These are phyloP conservation scores for Metarhizium album DNA, from an alignment of 2,329 filamentous ascomycete genomes.

Conservation along the genomic window DNA sequence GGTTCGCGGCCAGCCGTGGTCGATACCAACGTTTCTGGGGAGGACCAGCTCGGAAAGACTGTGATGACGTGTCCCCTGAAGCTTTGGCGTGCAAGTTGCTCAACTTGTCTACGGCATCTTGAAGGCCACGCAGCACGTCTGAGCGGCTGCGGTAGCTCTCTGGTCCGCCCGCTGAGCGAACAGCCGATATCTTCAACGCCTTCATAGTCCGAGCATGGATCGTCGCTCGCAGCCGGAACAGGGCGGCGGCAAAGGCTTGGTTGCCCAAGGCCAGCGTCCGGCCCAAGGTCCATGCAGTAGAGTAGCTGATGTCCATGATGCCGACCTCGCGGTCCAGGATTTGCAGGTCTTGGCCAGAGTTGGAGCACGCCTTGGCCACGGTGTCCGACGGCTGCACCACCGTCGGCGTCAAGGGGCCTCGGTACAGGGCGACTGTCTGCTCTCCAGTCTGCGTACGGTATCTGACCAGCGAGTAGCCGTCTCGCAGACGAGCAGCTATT, in stretches of 20 bases:
- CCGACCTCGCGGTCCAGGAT: conserved; percentile 27
- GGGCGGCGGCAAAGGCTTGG: conserved; percentile 17
- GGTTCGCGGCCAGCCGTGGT: not conserved
- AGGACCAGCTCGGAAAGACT: not conserved
- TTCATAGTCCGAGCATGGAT: not conserved
- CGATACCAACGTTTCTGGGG: not conserved
- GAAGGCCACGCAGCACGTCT: not conserved
- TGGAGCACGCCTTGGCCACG: conserved; percentile 7
- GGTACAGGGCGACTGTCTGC: conserved; percentile 22
- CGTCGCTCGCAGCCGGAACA: not conserved
- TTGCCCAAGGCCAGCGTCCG: conserved; percentile 26
- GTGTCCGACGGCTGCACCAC: conserved; percentile 6
- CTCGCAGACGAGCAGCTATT: conserved; percentile 11
- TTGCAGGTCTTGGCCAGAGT: conserved; percentile 23
- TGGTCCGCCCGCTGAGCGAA: not conserved
- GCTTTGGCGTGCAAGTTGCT: not conserved
- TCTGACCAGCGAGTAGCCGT: conserved; percentile 28
- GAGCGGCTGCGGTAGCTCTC: not conserved
- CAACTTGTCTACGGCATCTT: not conserved
- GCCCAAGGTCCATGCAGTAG: conserved; percentile 32
- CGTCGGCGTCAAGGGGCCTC: conserved; percentile 27
- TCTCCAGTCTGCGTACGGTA: conserved; percentile 30
- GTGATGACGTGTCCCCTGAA: not conserved
- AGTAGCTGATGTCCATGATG: conserved; percentile 34
- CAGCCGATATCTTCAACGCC: not conserved